phyloP scores from a whole-genome alignment of 169 alveolate species.

The Babesia sp. region DNA sequence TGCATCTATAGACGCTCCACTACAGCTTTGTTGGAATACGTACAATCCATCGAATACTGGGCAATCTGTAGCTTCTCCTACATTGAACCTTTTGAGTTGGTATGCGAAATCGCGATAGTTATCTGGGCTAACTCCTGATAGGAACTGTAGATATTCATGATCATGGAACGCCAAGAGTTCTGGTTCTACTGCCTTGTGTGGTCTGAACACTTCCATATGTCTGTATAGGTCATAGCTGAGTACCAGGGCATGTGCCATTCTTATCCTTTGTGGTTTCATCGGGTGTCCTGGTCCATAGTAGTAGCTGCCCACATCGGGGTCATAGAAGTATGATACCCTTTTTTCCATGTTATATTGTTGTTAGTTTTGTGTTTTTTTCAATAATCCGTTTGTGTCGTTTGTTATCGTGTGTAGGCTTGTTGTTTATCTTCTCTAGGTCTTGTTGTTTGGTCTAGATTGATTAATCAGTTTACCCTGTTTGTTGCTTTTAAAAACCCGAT shows the following conservation, averaged over 20 bases:
- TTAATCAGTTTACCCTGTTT: too few relatives aligned
- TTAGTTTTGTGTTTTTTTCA: too few relatives aligned
- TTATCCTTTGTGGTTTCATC: conserved; percentile 99
- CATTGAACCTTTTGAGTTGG: conserved; percentile 88
- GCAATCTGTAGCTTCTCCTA: conserved; percentile 95
- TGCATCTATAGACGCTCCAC: conserved; percentile 97
- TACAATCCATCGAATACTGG: conserved; percentile 97
- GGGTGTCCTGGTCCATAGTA: conserved; percentile 99
- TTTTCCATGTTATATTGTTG: too few relatives aligned
- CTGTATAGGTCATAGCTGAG: conserved; percentile 93
- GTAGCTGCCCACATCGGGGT: conserved; percentile 94
- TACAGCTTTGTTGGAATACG: conserved; percentile 95
- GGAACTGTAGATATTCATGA: conserved; percentile 90
- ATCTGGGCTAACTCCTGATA: conserved; percentile 82
- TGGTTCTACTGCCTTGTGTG: conserved; percentile 94
- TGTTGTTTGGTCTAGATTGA: too few relatives aligned
- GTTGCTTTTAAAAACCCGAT: too few relatives aligned
- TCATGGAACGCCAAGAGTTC: conserved; percentile 95
- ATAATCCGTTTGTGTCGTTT: too few relatives aligned
- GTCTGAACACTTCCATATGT: conserved; percentile 94
- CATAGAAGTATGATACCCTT: conserved; percentile 89
- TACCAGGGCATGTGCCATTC: conserved; percentile 97
- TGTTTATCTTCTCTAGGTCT: too few relatives aligned
- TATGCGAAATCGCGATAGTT: conserved; percentile 82
- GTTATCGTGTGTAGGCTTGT: too few relatives aligned